Conservation (phyloP, 2,329 filamentous ascomycete species). For the Passalora sequoiae region DNA sequence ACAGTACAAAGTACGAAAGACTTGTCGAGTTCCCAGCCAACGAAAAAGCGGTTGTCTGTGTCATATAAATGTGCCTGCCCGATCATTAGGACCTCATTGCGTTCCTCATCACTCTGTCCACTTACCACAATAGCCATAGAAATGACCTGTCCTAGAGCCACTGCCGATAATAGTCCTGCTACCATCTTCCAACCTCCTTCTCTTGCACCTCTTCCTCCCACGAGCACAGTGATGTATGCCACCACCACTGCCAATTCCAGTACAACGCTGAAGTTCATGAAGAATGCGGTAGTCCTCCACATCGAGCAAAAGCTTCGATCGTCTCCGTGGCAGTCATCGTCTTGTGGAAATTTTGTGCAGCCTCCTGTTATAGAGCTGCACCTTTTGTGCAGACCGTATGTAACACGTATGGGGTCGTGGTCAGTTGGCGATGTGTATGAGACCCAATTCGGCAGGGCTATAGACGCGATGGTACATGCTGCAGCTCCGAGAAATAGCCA, state of each 20-base stretch:
- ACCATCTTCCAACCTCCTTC: conserved; percentile 79
- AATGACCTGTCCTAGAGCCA: conserved; percentile 65
- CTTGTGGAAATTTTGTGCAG: conserved; percentile 63
- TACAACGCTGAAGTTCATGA: conserved; percentile 80
- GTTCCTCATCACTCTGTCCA: conserved; percentile 1
- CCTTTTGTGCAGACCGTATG: conserved; percentile 72
- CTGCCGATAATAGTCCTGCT: conserved; percentile 58
- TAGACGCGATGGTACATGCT: conserved; percentile 64
- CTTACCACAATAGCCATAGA: conserved; percentile 78
- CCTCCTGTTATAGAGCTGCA: conserved; percentile 65
- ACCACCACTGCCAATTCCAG: conserved; percentile 76
- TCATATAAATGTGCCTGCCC: conserved; percentile 56
- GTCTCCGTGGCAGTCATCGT: conserved; percentile 61
- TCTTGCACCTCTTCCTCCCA: conserved; percentile 72
- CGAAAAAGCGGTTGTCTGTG: conserved; percentile 74
- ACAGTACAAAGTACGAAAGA: conserved; percentile 68
- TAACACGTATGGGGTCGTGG: conserved; percentile 53
- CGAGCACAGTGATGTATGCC: conserved; percentile 69
- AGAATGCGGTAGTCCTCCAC: conserved; percentile 83
- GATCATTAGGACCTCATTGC: background rate
- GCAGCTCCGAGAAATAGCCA: conserved; percentile 53
- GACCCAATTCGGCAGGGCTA: conserved; percentile 67
- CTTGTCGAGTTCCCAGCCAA: conserved; percentile 74
- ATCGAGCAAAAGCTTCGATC: conserved; percentile 79
- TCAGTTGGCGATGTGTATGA: conserved; percentile 41